These are phyloP conservation scores for Sonneratia caseolaris DNA, from an alignment of 345 rosid genomes.

Conservation along the genomic window DNA sequence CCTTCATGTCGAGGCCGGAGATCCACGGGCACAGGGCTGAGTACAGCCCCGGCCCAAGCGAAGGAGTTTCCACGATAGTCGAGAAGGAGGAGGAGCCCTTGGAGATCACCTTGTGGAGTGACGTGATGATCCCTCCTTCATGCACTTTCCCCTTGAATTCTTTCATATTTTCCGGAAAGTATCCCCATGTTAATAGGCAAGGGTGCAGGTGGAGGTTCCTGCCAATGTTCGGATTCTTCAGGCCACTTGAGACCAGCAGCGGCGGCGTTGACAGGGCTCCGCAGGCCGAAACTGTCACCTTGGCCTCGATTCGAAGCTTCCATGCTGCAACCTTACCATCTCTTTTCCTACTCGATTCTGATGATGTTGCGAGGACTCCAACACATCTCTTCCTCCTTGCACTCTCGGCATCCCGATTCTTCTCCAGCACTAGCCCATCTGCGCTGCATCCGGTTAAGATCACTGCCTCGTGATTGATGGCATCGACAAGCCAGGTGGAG, in stretches of 20 bases:
- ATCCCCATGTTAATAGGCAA: constrained; percentile 6
- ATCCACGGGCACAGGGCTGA: constrained; percentile 13
- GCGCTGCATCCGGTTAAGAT: constrained; percentile 13
- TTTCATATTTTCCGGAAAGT: constrained; percentile 9
- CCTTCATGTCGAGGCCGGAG: constrained; percentile 11
- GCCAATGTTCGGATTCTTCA: constrained; percentile 14
- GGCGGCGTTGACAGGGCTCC: constrained; percentile 7
- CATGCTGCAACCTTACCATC: neutral
- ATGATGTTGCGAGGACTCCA: constrained; percentile 8
- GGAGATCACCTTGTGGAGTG: constrained; percentile 6
- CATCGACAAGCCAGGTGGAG: constrained; percentile 14
- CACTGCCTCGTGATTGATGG: constrained; percentile 10
- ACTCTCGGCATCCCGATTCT: neutral
- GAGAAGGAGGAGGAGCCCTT: neutral
- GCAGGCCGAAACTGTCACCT: constrained; percentile 6
- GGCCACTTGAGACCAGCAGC: constrained; percentile 10
- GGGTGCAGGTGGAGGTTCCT: constrained; percentile 17
- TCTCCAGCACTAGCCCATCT: constrained; percentile 2
- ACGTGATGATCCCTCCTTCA: constrained; percentile 16
- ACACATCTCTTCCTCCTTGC: constrained; percentile 1
- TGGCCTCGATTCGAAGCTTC: constrained; percentile 12
- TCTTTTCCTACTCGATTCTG: neutral
- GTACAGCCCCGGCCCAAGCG: constrained; percentile 8
- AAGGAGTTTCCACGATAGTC: constrained; percentile 11
- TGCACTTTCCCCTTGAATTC: constrained; percentile 9